phyloP scores from a whole-genome alignment of 441 rosid species.

The Macaranga tanarius region DNA sequence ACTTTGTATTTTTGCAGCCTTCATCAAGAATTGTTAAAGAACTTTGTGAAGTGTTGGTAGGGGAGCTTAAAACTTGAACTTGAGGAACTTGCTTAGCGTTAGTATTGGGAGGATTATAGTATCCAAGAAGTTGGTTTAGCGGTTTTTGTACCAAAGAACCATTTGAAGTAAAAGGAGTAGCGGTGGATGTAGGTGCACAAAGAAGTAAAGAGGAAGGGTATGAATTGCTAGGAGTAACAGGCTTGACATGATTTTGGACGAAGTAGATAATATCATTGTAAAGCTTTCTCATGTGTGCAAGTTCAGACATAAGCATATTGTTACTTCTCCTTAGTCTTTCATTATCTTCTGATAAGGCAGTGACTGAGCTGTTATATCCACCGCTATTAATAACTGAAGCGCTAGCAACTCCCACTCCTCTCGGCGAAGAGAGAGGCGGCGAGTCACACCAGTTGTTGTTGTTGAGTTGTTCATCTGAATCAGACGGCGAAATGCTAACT shows the following conservation, averaged over 20 bases:
- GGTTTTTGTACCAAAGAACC: slow-evolving; percentile 38
- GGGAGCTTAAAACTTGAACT: slow-evolving; percentile 46
- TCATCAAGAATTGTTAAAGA: slow-evolving; percentile 65
- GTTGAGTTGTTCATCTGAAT: slow-evolving; percentile 49
- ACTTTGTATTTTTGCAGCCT: slow-evolving; percentile 52
- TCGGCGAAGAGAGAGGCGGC: slow-evolving; percentile 50
- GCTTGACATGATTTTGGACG: slow-evolving; percentile 90
- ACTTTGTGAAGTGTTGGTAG: slow-evolving; percentile 55
- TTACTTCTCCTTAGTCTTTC: slow-evolving; percentile 79
- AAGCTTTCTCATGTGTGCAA: slow-evolving; percentile 85
- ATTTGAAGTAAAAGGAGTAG: slow-evolving; percentile 24
- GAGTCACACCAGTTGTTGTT: slow-evolving; percentile 68
- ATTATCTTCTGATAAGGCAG: slow-evolving; percentile 76
- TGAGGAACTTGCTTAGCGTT: slow-evolving; percentile 36
- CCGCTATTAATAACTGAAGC: slow-evolving; percentile 15
- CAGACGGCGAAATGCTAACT: slow-evolving; percentile 53
- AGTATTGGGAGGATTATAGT: slow-evolving; percentile 22
- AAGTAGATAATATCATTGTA: slow-evolving; percentile 91
- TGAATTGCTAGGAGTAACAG: slow-evolving; percentile 67
- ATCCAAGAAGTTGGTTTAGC: slow-evolving; percentile 42
- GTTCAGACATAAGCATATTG: slow-evolving; percentile 75
- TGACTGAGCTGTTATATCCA: slow-evolving; percentile 38
- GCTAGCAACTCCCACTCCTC: slow-evolving; percentile 19
- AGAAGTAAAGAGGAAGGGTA: slow-evolving; percentile 46
- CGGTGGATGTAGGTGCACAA: slow-evolving; percentile 36